A percentile compares a stretch with the other conserved stretches of the same genome.
phyloP scores from a whole-genome alignment of 192 early-diverging fungal species.

The Geranomyces variabilis region DNA sequence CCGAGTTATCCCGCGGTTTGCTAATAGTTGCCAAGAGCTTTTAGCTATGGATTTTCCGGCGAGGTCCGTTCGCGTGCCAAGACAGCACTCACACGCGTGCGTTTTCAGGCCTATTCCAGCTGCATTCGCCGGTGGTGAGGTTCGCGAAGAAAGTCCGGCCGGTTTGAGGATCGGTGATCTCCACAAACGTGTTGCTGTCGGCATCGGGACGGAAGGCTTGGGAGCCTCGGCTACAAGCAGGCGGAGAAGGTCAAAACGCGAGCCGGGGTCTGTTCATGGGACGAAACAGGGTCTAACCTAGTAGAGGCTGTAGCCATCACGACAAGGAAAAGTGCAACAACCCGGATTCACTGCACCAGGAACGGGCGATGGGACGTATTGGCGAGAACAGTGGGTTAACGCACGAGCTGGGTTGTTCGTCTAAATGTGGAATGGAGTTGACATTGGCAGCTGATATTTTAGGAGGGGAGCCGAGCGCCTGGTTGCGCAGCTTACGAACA shows the following conservation, averaged over 20 bases:
- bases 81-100: constrained; percentile 67
- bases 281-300: background rate
- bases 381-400: too few relatives aligned
- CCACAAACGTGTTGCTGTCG: constrained; percentile 33
- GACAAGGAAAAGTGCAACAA: too few relatives aligned
- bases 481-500: too few relatives aligned
- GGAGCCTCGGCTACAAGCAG: background rate
- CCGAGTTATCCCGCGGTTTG: constrained; percentile 65
- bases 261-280: background rate
- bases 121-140: constrained; percentile 79
- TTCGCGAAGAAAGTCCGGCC: constrained; percentile 58
- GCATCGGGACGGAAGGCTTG: constrained; percentile 1
- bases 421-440: too few relatives aligned
- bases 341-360: too few relatives aligned
- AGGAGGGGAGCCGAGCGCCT: too few relatives aligned
- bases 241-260: background rate
- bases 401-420: too few relatives aligned
- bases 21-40: constrained; percentile 39
- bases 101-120: constrained; percentile 63
- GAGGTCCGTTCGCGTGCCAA: too few relatives aligned
- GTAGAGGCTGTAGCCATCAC: constrained; percentile 9
- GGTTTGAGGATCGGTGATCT: constrained; percentile 56
- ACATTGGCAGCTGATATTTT: too few relatives aligned
- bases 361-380: too few relatives aligned
- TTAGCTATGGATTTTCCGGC: too few relatives aligned